Base-by-base conservation (phyloP, 164 flowering plant genomes). In the Vitis amurensis region DNA sequence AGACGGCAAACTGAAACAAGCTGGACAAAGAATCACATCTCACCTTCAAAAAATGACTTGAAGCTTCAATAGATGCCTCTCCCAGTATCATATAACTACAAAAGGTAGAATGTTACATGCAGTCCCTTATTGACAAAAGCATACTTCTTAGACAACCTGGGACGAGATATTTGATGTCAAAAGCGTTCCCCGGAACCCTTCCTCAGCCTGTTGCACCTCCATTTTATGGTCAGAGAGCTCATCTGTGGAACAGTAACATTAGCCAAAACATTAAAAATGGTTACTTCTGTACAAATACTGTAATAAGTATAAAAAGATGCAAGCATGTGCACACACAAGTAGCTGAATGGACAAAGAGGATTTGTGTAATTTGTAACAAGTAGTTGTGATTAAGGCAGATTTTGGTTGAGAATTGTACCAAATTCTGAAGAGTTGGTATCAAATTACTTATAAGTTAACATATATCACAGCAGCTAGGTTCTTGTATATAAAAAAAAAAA, bases 181-280 rank as follows among this genome's bases (percentile, higher is more conserved):
- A 58, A 92, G 90, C n/a, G 98, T 88, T 61, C 98, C 98, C 12
- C 90, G 85, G 76, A 94, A 94, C 1, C 98, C 98, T 83, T 81
- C 97, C 76, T 92, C 98, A 8, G 79, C 64, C 53, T 69, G 79
- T 63, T 85, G 86, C 23, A 71, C 72, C 48, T 88, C 89, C 83
- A 77, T 73, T 71, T 84, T 89, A 60, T 76, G 82, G 56, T 84
- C 87, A 12, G 87, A 85, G 49, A 94, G 84, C 79, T 92, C 98
- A 78, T 94, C 98, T 94, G 81, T 50, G 27, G 61, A 70, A 56
- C 14, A 48, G 11, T 16, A 56, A 52, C 59, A 47, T 65, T 47
- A 68, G 51, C 70, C 7, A 62, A 30, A 66, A 29, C 37, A 57
- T 6, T 64, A 59, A 37, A 48, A 51, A 67, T 30, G 57, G 13